Conservation (phyloP, 441 rosid species). For the Gossypium davidsonii region DNA sequence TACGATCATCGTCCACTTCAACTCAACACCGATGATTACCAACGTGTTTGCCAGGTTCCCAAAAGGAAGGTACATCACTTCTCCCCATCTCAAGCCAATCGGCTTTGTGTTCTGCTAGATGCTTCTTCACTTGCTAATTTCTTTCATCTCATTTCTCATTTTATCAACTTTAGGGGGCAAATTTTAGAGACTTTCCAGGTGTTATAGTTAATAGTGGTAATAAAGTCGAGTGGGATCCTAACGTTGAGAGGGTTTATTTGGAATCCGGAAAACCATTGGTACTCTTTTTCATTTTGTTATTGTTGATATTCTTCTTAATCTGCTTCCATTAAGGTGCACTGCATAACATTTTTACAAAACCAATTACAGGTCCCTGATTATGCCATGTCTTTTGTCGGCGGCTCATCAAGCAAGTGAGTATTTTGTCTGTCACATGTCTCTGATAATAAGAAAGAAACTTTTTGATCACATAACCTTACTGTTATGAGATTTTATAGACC, state of each 20-base stretch:
- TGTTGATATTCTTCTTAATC: not conserved
- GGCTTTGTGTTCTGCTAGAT: not conserved
- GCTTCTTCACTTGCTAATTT: not conserved
- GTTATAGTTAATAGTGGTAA: conserved; percentile 40
- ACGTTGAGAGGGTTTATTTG: conserved; percentile 32
- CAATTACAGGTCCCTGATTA: conserved; percentile 58
- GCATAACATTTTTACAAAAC: not conserved
- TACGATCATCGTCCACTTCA: conserved; percentile 56
- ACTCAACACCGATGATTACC: conserved; percentile 43
- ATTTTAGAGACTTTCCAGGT: conserved; percentile 73
- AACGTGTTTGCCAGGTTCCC: conserved; percentile 58
- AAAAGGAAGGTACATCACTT: conserved; percentile 48
- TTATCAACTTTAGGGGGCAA: conserved; percentile 42
- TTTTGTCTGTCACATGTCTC: not conserved
- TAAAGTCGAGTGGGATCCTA: conserved; percentile 53
- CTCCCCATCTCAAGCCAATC: not conserved
- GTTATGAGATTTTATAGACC: conserved; percentile 32
- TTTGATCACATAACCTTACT: not conserved
- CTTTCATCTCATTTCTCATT: not conserved
- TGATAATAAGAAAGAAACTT: not conserved
- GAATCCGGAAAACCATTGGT: conserved; percentile 58
- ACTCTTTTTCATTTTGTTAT: not conserved
- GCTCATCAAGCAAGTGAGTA: conserved; percentile 53
- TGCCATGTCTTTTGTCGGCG: conserved; percentile 43
- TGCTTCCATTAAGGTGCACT: not conserved